Percentiles rank a stretch among this genome's conserved stretches.
Evolutionary conservation across 305 asterid species (phyloP).

Genomic region (Fraxinus velutina): DNA sequence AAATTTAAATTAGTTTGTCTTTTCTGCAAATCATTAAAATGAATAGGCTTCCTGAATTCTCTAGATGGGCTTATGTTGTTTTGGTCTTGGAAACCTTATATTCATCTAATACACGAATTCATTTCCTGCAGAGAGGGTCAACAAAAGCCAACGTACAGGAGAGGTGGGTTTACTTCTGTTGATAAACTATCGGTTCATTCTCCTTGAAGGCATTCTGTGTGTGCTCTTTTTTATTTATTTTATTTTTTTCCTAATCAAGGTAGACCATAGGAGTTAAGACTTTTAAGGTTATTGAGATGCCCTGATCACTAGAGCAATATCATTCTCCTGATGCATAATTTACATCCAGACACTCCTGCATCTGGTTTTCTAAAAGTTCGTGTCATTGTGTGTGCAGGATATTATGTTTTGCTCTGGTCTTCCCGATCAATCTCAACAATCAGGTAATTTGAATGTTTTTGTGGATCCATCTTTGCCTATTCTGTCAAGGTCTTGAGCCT

Average conservation of each 20-base stretch:
- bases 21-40: not conserved
- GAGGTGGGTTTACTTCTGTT: slow-evolving; percentile 38
- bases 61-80: slow-evolving; percentile 1
- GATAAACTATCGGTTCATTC: not conserved
- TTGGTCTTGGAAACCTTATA: not conserved
- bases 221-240: slow-evolving; percentile 5
- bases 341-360: not conserved
- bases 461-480: slow-evolving; percentile 6
- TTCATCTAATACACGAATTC: slow-evolving; percentile 29
- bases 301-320: not conserved
- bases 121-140: slow-evolving; percentile 56
- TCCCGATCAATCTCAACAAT: slow-evolving; percentile 53
- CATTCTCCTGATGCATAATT: not conserved
- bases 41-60: slow-evolving; percentile 8
- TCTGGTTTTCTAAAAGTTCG: not conserved
- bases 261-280: not conserved
- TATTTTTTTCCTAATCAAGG: not conserved
- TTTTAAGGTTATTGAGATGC: not conserved
- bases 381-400: slow-evolving; percentile 49
- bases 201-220: slow-evolving; percentile 8
- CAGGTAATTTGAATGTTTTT: slow-evolving; percentile 42
- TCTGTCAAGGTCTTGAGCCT: not conserved
- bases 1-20: not conserved
- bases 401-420: slow-evolving; percentile 53
- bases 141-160: slow-evolving; percentile 44